Base-by-base conservation (phyloP, 176 grass and related monocot genomes). In the Phoenix roebelenii region DNA sequence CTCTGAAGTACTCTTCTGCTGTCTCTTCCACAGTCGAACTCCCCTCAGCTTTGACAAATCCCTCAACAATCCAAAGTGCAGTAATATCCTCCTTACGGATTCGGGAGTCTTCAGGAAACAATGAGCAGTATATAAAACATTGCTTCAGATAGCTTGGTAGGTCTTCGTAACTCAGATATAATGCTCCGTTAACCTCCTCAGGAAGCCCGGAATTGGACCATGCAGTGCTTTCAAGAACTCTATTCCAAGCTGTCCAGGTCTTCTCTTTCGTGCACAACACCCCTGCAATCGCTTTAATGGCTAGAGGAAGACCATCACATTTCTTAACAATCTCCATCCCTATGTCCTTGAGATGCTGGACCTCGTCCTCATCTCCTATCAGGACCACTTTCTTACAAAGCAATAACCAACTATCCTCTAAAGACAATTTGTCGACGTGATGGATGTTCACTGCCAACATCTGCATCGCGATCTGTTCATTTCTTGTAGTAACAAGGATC, bases 61-160 rank as follows among this genome's bases (percentile, higher is more conserved):
- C 63, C 55, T 89, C 82, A 17, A 79, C 65, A 10, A 89, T 68
- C 85, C 90, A 95, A 52, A 71, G 66, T 58, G 73, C 72, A 66
- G 78, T 64, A 52, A 95, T 30, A 6, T 0, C 0, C 5, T 1
- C 0, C 28, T 6, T 6, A 0, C 0, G 0, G 5, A 30, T 1
- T 30, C 0, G 0, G 6, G 6, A 7, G 29, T 75, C 76, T 26
- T 71, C 71, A 18, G 79, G 76, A 55, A 79, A 81, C 65, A 95
- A 52, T 57, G 79, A 86, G 73, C 76, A 89, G 57, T 89, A 95
- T 0, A 89, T 66, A 76, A 95, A 81, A 61, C 85, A 89, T 22
- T 86, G 79, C 73, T 83, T 86, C 50, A 89, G 66, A 65, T 95
- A 71, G 50, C 66, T 66, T 4, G 82, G 69, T 70, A 89, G 65